A percentile compares a stretch with the other conserved stretches of the same genome.
These are phyloP conservation scores for Cercospora citrullina DNA, from an alignment of 2,329 filamentous ascomycete species.

Conservation along the genomic window DNA sequence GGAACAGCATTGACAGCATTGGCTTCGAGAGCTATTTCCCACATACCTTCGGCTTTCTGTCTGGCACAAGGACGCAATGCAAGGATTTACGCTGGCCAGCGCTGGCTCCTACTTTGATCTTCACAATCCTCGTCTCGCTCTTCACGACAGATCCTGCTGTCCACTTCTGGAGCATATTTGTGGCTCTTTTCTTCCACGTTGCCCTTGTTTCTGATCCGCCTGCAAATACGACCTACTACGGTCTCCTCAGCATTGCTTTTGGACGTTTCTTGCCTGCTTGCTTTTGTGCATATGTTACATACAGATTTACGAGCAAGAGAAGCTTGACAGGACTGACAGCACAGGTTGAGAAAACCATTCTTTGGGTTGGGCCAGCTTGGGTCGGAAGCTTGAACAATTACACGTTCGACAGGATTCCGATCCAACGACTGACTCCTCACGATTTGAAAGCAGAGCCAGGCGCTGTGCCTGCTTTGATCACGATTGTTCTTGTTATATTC, in stretches of 20 bases:
- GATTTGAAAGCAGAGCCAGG: constrained; percentile 88
- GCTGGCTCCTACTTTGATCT: constrained; percentile 76
- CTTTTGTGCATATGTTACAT: constrained; percentile 86
- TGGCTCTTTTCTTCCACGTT: constrained; percentile 83
- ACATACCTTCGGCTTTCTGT: constrained; percentile 75
- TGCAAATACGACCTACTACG: constrained; percentile 61
- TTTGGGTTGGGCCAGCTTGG: constrained; percentile 91
- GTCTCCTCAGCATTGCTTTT: constrained; percentile 73
- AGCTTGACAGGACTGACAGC: constrained; percentile 72
- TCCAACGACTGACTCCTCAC: constrained; percentile 85
- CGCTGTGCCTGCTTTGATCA: constrained; percentile 75
- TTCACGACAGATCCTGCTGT: constrained; percentile 76
- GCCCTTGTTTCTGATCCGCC: constrained; percentile 89
- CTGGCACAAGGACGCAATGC: constrained; percentile 63
- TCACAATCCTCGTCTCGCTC: constrained; percentile 74
- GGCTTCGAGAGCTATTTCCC: constrained; percentile 88
- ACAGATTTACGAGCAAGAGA: constrained; percentile 75
- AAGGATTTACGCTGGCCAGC: constrained; percentile 81
- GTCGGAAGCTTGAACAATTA: constrained; percentile 91
- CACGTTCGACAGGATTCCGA: constrained; percentile 90
- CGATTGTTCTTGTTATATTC: constrained; percentile 71
- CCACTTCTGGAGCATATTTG: constrained; percentile 83
- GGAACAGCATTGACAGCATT: constrained; percentile 74
- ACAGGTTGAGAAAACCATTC: constrained; percentile 83
- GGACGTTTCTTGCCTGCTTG: constrained; percentile 83